A percentile compares a stretch with the other conserved stretches of the same genome.
phyloP scores from a whole-genome alignment of 257 asterid genomes.

The Fraxinus cuspidata region DNA sequence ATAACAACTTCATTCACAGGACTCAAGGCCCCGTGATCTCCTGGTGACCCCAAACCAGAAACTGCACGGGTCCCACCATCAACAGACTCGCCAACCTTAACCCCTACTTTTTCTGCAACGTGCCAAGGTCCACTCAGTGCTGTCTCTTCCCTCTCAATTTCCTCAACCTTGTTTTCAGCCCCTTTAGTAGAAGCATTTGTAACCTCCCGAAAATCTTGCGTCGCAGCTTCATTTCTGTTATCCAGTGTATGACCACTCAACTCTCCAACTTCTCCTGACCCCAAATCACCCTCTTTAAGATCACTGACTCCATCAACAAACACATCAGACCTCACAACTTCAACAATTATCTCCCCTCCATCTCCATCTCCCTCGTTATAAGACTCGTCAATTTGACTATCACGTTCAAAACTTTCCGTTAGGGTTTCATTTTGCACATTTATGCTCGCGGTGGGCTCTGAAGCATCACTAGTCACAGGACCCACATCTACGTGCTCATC shows the following conservation, averaged over 20 bases:
- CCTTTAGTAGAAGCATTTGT: slow-evolving; percentile 22
- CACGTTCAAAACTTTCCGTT: slow-evolving; percentile 37
- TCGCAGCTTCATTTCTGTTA: slow-evolving; percentile 31
- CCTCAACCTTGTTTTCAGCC: slow-evolving; percentile 27
- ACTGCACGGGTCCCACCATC: slow-evolving; percentile 24
- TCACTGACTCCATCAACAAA: slow-evolving; percentile 73
- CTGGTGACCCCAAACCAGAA: slow-evolving; percentile 25
- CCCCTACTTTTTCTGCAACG: slow-evolving; percentile 31
- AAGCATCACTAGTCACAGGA: slow-evolving; percentile 40
- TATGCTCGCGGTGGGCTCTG: slow-evolving; percentile 38
- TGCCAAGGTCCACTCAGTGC: slow-evolving; percentile 15
- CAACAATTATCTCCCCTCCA: slow-evolving; percentile 77
- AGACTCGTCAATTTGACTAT: slow-evolving; percentile 39
- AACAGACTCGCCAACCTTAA: slow-evolving; percentile 25
- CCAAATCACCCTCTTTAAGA: slow-evolving; percentile 35
- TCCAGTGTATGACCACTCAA: slow-evolving; percentile 28
- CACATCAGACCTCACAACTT: slow-evolving; percentile 82
- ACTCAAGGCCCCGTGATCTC: slow-evolving; percentile 41
- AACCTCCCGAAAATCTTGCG: slow-evolving; percentile 26
- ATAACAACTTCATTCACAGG: slow-evolving; percentile 34
- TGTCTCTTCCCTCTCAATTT: slow-evolving; percentile 22
- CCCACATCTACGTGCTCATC: slow-evolving; percentile 63
- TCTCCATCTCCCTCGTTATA: slow-evolving; percentile 51
- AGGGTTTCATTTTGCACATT: slow-evolving; percentile 35
- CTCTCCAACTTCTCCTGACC: slow-evolving; percentile 33